Evolutionary conservation across 257 asterid species (phyloP), one percentile per base, ranked within the genome.

Genomic region (Capsicum pubescens): DNA sequence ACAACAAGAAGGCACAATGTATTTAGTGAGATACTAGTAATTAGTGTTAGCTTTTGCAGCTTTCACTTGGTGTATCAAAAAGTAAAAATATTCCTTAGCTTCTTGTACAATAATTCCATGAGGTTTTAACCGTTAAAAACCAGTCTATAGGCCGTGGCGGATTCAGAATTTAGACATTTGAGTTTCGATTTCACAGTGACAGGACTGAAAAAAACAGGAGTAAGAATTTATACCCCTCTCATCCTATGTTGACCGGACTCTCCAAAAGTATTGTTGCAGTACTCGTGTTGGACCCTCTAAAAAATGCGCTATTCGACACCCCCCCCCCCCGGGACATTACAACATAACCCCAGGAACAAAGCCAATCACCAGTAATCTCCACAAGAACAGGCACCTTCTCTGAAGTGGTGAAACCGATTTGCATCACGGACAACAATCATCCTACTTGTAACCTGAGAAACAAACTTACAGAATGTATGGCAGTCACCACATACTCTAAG

Each of bases 401-500:
- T 79, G 21, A 92, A 89, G 84, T 91, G 94, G 83, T 92, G 93
- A 84, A 91, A 91, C 57, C 93, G 90, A 67, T 90, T 92, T 19
- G 91, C 92, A 82, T 89, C 95, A 32, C 93, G 88, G 6, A 86
- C 89, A 39, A 88, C 52, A 54, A 92, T 83, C 9, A 76, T 82
- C 88, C 95, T 86, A 1, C 83, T 83, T 13, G 90, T 88, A 64
- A 88, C 14, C 16, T 78, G 57, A 44, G 92, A 91, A 64, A 89
- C 90, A 46, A 83, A 87, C 85, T 90, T 91, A 64, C 85, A 88
- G 76, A 91, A 92, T 11, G 86, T 70, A 36, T 92, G 93, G 57
- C 93, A 92, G 79, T 92, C 95, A 14, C 93, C 93, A 55, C 95
- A 90, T 78, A 92, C 91, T 84, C 92, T 82, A 19, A 92, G 89